Evolutionary conservation across 2,329 filamentous ascomycete genomes (phyloP), one percentile per base, ranked within the genome.

Genomic region (Calonectria pauciramosa): DNA sequence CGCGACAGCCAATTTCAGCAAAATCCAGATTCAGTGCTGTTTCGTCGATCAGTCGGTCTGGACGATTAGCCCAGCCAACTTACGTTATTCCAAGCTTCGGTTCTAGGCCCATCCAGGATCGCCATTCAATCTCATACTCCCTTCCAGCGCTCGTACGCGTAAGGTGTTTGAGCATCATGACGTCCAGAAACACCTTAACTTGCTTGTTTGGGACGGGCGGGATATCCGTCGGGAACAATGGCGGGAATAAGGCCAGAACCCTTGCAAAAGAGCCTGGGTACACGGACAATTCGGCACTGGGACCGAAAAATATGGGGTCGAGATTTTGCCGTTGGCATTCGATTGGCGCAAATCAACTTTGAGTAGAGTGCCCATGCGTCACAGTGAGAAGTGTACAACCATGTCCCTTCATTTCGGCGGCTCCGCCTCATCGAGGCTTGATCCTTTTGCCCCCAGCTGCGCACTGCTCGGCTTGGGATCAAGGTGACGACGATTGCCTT

Each of bases 351-450:
- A 49, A 63, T 28, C n/a, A 41, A 11, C 26, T 26, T 30, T n/a
- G 23, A 32, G 14, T 32, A 63, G 4, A 36, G n/a, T 60, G 44
- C n/a, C 47, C 64, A 26, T 34, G 28, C n/a, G 44, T 64, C 36
- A 54, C 32, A 51, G 68, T 41, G 30, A 63, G 41, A 52, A 56
- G 14, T 44, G 41, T 18, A 63, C 16, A 49, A 32, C 41, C 60
- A 49, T 49, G 60, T 49, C 56, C 66, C 68, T 70, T 70, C 68
- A 70, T 70, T 70, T 70, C 68, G 68, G 68, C 41, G 16, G 36
- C 54, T 70, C 68, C 54, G 68, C 47, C 56, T 44, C 32, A 64
- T 64, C 51, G 41, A 59, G 68, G 16, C 41, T 64, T 51, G 38
- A 38, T 41, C 54, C 38, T 63, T n/a, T 47, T 6, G 47, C 28